phyloP scores from a whole-genome alignment of 75 land plant species.

The Selaginella tamariscina region DNA sequence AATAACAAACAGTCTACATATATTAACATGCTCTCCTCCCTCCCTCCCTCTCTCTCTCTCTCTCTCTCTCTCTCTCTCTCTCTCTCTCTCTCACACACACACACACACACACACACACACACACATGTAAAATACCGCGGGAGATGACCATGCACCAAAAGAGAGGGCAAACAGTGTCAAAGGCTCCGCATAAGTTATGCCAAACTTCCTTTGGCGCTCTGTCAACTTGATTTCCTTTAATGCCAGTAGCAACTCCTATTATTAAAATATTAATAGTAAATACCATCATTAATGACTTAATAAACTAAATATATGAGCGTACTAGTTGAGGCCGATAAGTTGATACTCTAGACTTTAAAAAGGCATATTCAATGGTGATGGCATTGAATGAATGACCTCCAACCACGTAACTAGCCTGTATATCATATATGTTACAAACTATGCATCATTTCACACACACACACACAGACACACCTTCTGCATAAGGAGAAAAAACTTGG shows the following conservation, averaged over 20 bases:
- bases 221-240: slow-evolving; percentile 51
- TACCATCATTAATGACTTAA: too few relatives aligned
- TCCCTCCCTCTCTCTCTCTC: too few relatives aligned
- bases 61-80: too few relatives aligned
- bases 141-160: slow-evolving; percentile 71
- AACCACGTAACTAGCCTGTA: slow-evolving; percentile 82
- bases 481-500: background rate
- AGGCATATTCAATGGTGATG: slow-evolving; percentile 56
- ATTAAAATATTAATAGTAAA: background rate
- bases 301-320: background rate
- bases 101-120: too few relatives aligned
- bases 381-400: slow-evolving; percentile 89
- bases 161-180: slow-evolving; percentile 67
- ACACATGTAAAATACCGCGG: slow-evolving; percentile 57
- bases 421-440: background rate
- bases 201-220: slow-evolving; percentile 58
- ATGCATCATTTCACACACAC: too few relatives aligned
- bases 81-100: too few relatives aligned
- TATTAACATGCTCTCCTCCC: too few relatives aligned
- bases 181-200: slow-evolving; percentile 43
- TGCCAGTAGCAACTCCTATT: background rate
- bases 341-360: slow-evolving; percentile 53
- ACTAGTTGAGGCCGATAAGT: slow-evolving; percentile 2
- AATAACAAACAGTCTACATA: background rate
- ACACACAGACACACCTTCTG: background rate